A percentile compares a stretch with the other conserved stretches of the same genome.
Evolutionary conservation across 2,329 filamentous ascomycete genomes (phyloP).

Genomic region (Biscogniauxia sp.): DNA sequence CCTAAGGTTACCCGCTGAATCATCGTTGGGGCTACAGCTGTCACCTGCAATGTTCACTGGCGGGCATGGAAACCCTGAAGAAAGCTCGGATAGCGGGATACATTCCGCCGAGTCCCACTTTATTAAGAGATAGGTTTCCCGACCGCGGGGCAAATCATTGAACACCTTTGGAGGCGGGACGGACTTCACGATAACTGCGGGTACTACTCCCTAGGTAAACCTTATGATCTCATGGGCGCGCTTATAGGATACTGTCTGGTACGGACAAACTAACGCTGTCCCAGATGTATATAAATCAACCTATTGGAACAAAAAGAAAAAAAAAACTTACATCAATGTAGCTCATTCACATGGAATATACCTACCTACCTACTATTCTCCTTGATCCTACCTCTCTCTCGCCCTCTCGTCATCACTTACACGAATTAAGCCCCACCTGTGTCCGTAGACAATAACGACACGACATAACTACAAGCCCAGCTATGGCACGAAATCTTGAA

Average conservation of each 20-base stretch:
- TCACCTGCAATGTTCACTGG: not conserved
- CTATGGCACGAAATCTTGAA: slow-evolving; percentile 48
- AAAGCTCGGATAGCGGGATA: slow-evolving; percentile 14
- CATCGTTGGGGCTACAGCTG: too few species aligned
- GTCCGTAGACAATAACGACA: not conserved
- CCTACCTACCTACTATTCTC: too few species aligned
- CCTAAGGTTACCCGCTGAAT: not conserved
- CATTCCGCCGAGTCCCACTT: slow-evolving; percentile 15
- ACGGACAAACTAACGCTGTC: not conserved
- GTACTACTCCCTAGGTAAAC: not conserved
- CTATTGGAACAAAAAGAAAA: not conserved
- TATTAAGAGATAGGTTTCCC: not conserved
- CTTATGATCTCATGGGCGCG: not conserved
- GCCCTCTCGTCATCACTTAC: not conserved
- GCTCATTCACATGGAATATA: too few species aligned
- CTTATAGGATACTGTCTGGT: too few species aligned
- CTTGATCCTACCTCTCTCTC: not conserved
- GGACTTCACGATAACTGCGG: slow-evolving; percentile 1
- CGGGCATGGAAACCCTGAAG: not conserved
- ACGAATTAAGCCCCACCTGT: not conserved
- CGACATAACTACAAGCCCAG: not conserved
- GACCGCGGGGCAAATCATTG: slow-evolving; percentile 14
- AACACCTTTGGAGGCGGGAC: not conserved
- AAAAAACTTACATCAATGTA: too few species aligned
- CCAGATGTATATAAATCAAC: not conserved